Evolutionary conservation across 2,329 filamentous ascomycete species (phyloP).

Genomic region (Cordyceps cicadae): DNA sequence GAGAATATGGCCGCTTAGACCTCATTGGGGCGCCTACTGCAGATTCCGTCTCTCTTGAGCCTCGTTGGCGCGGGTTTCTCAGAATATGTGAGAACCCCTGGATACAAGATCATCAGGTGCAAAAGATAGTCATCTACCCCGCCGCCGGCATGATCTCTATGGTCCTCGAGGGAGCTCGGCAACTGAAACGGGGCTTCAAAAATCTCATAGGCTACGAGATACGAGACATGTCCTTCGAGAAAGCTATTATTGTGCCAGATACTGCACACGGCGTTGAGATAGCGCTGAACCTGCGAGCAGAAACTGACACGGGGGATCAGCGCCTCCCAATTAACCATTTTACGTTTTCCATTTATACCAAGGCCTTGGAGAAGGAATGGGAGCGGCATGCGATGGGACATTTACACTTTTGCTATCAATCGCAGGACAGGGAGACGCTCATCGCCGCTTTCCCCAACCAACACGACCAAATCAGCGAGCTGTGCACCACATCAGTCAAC

Average conservation of each 20-base stretch:
- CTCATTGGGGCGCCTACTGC: constrained; percentile 39
- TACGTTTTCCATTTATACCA: constrained; percentile 40
- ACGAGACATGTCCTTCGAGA: constrained; percentile 36
- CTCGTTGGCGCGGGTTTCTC: constrained; percentile 42
- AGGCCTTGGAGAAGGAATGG: constrained; percentile 31
- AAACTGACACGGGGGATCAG: constrained; percentile 3
- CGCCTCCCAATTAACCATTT: constrained; percentile 15
- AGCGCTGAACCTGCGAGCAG: constrained; percentile 35
- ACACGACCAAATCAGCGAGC: constrained; percentile 18
- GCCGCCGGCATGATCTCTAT: constrained; percentile 42
- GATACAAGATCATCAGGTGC: constrained; percentile 43
- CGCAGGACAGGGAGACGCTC: constrained; percentile 14
- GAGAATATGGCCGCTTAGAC: constrained; percentile 39
- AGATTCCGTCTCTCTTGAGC: constrained; percentile 37
- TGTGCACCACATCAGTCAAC: constrained; percentile 26
- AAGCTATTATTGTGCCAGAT: constrained; percentile 43
- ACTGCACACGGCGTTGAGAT: constrained; percentile 41
- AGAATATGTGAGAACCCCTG: constrained; percentile 42
- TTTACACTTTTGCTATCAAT: constrained; percentile 22
- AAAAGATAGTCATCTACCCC: constrained; percentile 42
- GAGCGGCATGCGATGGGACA: constrained; percentile 34
- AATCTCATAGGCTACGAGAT: constrained; percentile 34
- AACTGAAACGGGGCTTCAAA: constrained; percentile 23
- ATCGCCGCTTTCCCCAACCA: constrained; percentile 17
- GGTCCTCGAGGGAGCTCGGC: constrained; percentile 38